Conservation (phyloP, 306 rosid genomes). For the Cicer cuneatum region DNA sequence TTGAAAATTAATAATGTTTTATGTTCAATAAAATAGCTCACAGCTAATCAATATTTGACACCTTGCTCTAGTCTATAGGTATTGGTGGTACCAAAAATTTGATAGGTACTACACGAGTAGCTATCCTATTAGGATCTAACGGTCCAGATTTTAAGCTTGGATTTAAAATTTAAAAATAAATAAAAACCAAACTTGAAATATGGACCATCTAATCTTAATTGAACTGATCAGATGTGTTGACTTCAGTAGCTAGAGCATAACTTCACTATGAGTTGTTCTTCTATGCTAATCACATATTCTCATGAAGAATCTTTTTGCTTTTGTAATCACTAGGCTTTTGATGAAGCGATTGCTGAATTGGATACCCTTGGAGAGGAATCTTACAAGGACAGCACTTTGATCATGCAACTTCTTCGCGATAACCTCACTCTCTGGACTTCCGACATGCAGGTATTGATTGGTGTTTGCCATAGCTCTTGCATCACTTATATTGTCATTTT, state of each 20-base stretch:
- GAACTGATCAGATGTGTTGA: no score
- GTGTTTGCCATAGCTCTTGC: background rate
- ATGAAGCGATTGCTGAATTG: slow-evolving; percentile 98
- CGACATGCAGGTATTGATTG: slow-evolving; percentile 87
- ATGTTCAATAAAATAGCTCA: background rate
- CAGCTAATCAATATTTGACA: background rate
- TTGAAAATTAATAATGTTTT: slow-evolving; percentile 13
- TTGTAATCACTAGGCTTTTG: slow-evolving; percentile 71
- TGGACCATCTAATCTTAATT: no score
- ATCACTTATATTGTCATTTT: background rate
- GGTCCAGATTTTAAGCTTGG: no score
- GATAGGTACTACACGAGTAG: background rate
- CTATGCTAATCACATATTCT: slow-evolving; percentile 8
- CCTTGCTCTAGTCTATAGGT: background rate
- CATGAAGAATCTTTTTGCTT: slow-evolving; percentile 10
- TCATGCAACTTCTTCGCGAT: slow-evolving; percentile 99
- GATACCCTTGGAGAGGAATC: slow-evolving; percentile 98
- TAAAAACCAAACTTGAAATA: no score
- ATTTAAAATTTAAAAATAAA: no score
- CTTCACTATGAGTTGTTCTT: background rate
- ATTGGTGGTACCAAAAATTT: background rate
- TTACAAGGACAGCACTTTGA: slow-evolving; percentile 99
- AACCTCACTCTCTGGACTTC: slow-evolving; percentile 99
- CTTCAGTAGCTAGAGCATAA: background rate
- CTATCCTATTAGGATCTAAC: no score